Percentiles rank a stretch among this genome's conserved stretches.
Evolutionary conservation across 345 rosid genomes (phyloP).

Genomic region (Atalantia buxifolia): DNA sequence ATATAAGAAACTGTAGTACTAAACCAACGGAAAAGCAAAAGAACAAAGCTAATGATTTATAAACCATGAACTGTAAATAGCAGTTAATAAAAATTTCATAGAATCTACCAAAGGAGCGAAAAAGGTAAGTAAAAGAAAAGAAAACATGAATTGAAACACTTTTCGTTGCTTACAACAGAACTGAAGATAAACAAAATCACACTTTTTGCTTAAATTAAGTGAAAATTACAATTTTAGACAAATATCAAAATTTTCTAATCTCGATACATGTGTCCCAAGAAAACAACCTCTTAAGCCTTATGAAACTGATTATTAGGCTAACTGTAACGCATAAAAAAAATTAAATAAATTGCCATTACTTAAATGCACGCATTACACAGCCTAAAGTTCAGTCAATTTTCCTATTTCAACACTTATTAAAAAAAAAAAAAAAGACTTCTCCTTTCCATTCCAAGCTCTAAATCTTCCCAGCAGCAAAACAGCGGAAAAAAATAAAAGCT

Average conservation of each 20-base stretch:
- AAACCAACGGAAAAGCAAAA: not conserved
- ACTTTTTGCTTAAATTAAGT: too few species aligned
- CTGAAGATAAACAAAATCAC: not conserved
- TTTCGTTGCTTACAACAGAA: not conserved
- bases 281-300: not conserved
- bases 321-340: too few species aligned
- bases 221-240: not conserved
- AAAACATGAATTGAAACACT: not conserved
- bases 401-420: too few species aligned
- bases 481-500: not conserved
- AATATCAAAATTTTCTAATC: not conserved
- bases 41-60: not conserved
- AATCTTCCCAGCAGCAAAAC: not conserved
- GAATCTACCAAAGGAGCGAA: too few species aligned
- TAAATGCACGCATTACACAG: too few species aligned
- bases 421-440: not conserved
- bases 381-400: too few species aligned
- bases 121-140: not conserved
- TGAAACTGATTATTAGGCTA: not conserved
- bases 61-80: not conserved
- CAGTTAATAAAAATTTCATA: too few species aligned
- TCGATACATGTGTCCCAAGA: not conserved
- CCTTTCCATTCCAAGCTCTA: not conserved
- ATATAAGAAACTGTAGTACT: not conserved
- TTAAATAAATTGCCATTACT: too few species aligned